Percentiles rank a stretch among this genome's conserved stretches.
Evolutionary conservation across 257 asterid species (phyloP).

Genomic region (Capsicum baccatum): DNA sequence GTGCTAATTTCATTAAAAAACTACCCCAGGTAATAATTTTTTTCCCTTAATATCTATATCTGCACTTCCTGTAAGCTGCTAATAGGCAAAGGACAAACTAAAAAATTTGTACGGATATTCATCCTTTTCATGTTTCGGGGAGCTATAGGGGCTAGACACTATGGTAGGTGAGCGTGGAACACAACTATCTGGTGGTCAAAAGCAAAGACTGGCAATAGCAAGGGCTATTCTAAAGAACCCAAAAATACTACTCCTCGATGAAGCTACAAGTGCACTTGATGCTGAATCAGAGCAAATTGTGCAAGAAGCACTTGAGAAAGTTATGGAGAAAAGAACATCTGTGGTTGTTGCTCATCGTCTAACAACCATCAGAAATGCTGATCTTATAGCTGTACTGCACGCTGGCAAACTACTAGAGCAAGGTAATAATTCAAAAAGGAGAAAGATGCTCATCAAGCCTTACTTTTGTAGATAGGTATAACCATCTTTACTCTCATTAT

Average conservation of each 20-base stretch:
- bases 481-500: not conserved
- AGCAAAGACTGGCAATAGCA: slow-evolving; percentile 45
- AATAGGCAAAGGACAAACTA: not conserved
- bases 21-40: slow-evolving; percentile 38
- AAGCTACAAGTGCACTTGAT: slow-evolving; percentile 49
- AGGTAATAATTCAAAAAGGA: slow-evolving; percentile 31
- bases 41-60: not conserved
- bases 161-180: slow-evolving; percentile 44
- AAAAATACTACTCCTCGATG: slow-evolving; percentile 41
- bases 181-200: slow-evolving; percentile 51
- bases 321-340: slow-evolving; percentile 32
- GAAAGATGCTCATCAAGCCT: not conserved
- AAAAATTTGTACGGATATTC: not conserved
- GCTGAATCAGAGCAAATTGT: slow-evolving; percentile 37
- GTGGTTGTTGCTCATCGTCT: slow-evolving; percentile 40
- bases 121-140: not conserved
- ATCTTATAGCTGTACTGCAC: slow-evolving; percentile 40
- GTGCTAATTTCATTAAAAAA: slow-evolving; percentile 36
- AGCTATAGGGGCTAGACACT: slow-evolving; percentile 42
- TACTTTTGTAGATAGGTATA: not conserved
- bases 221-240: slow-evolving; percentile 43
- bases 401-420: slow-evolving; percentile 42
- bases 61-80: not conserved
- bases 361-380: slow-evolving; percentile 35
- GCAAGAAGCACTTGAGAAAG: slow-evolving; percentile 33